Evolutionary conservation across 2,329 filamentous ascomycete species (phyloP), one percentile per base, ranked within the genome.

Genomic region (Rachicladosporium sp.): DNA sequence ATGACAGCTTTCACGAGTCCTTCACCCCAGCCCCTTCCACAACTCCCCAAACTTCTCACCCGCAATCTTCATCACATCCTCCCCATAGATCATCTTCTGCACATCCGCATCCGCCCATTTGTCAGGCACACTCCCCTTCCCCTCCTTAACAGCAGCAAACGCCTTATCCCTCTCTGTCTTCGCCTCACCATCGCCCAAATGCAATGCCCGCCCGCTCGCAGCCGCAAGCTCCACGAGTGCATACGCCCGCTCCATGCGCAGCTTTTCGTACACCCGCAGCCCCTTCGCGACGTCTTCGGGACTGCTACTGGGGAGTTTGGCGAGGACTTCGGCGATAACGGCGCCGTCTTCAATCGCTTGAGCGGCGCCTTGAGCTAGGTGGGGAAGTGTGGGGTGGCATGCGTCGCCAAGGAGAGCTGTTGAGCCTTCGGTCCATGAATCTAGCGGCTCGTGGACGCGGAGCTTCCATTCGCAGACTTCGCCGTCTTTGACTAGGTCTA

Each of bases 381-480:
- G 76, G 1, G 76, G 76, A 1, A 79, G 63, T 2, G 75, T 80
- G 0, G 76, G 74, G 54, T 80, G 76, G 50, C 72, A 76, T 1
- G 74, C 71, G 50, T 78, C 74, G 12, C 74, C 74, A 0, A 77
- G 62, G 3, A 78, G 60, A 2, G 71, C 73, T 2, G 66, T 61
- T 8, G 58, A 63, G 8, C 68, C 67, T 30, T 71, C 60, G 1
- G 75, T 64, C 78, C 78, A 82, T 3, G 72, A 76, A 0, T 71
- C 69, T 4, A 82, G 57, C 0, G 76, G 76, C 30, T 73, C 68
- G 51, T 80, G 75, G 4, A 75, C 70, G 19, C 74, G 64, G 33
- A 82, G 60, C 47, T 75, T 76, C 74, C 78, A 82, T 54, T 82
- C 76, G 47, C 76, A 73, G 4, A 82, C 70, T 46, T 77, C 74